Conservation (phyloP, 805 yeast genomes). For the Myxozyma vanderwaltii region DNA sequence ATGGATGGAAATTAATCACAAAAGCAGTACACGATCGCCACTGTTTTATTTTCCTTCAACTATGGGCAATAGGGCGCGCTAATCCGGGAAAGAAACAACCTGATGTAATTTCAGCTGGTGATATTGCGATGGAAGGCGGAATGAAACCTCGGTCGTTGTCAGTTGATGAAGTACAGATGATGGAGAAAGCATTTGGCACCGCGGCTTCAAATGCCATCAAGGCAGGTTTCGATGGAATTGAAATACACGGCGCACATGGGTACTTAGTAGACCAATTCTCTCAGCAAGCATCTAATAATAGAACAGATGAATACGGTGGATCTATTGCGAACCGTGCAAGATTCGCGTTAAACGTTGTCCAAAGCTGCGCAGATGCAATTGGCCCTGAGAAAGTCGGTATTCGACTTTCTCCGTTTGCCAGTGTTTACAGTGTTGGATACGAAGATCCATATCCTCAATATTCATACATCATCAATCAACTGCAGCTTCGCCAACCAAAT, state of each 20-base stretch:
- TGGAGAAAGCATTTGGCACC: constrained; percentile 49
- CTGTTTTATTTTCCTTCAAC: constrained; percentile 47
- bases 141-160: constrained; percentile 24
- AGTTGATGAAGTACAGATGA: constrained; percentile 49
- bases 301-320: constrained; percentile 70
- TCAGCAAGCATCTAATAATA: constrained; percentile 48
- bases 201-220: constrained; percentile 59
- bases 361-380: constrained; percentile 52
- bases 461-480: constrained; percentile 47
- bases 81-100: constrained; percentile 37
- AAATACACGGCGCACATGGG: constrained; percentile 67
- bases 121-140: constrained; percentile 37
- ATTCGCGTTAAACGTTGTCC: constrained; percentile 55
- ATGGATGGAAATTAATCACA: constrained; percentile 66
- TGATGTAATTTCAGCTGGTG: constrained; percentile 46
- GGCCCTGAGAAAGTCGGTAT: constrained; percentile 49
- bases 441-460: constrained; percentile 46
- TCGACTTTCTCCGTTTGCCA: constrained; percentile 47
- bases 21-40: constrained; percentile 51
- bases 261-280: constrained; percentile 55
- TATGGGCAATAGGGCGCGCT: constrained; percentile 53
- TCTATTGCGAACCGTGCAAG: constrained; percentile 58
- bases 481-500: constrained; percentile 45
- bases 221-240: constrained; percentile 65
- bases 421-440: constrained; percentile 39